phyloP scores from a whole-genome alignment of 2,329 filamentous ascomycete genomes.

The Gnomoniopsis smithogilvyi region DNA sequence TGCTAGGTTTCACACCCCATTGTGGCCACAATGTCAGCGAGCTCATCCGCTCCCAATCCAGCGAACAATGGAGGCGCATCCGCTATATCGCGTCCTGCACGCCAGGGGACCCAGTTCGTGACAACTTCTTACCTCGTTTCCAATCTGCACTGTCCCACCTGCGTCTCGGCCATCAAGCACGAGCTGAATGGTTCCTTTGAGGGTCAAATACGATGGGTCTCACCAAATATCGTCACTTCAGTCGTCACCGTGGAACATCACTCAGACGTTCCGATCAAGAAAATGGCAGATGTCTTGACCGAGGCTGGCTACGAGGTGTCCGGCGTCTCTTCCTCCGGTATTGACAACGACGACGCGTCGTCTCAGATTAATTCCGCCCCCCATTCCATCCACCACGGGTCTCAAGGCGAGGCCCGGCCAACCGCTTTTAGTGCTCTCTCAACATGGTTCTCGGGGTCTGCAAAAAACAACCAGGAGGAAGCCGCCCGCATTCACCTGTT shows the following conservation, averaged over 20 bases:
- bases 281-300: conserved; percentile 45
- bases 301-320: conserved; percentile 58
- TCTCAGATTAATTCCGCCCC: conserved; percentile 18
- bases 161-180: conserved; percentile 63
- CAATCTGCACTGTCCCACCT: conserved; percentile 78
- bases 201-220: conserved; percentile 54
- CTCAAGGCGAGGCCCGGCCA: conserved; percentile 7
- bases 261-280: conserved; percentile 40
- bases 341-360: conserved; percentile 21
- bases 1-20: not conserved
- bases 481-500: conserved; percentile 34
- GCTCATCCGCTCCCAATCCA: conserved; percentile 21
- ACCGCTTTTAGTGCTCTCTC: conserved; percentile 21
- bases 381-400: conserved; percentile 13
- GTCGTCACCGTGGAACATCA: conserved; percentile 61
- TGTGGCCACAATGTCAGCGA: conserved; percentile 17
- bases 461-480: conserved; percentile 6
- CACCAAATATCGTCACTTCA: conserved; percentile 69
- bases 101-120: conserved; percentile 21
- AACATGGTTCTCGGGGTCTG: conserved; percentile 24
- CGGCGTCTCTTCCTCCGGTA: conserved; percentile 37
- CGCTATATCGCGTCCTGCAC: not conserved
- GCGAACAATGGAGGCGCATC: not conserved
- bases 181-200: conserved; percentile 47
- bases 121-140: conserved; percentile 64